Conservation (phyloP, 1,284 basidiomycete genomes). For the Cryptococcus wingfieldii region DNA sequence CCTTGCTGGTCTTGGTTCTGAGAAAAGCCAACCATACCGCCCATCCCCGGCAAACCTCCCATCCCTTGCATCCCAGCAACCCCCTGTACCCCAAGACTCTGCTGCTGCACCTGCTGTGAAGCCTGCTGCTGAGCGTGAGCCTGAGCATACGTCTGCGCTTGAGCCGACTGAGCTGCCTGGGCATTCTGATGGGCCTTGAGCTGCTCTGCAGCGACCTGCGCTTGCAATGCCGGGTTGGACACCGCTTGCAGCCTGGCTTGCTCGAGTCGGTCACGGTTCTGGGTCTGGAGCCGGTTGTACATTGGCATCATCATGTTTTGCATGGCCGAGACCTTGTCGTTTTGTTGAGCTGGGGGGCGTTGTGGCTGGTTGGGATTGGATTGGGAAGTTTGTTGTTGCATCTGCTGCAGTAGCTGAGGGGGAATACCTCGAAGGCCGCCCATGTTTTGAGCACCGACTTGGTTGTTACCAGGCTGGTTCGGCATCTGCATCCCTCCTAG, state of each 20-base stretch:
- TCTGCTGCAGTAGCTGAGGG: neutral
- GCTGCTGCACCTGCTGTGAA: slow-evolving; percentile 3
- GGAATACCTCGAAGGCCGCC: neutral
- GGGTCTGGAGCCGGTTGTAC: slow-evolving; percentile 15
- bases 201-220: neutral
- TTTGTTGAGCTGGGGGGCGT: neutral
- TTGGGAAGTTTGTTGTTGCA: neutral
- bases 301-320: slow-evolving; percentile 18
- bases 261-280: slow-evolving; percentile 12
- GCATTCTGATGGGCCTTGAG: neutral
- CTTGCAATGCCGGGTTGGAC: neutral
- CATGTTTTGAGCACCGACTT: neutral
- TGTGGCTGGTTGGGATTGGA: neutral
- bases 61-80: slow-evolving; percentile 7
- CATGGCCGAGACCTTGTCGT: slow-evolving; percentile 4
- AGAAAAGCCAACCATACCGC: slow-evolving; percentile 1
- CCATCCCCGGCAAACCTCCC: slow-evolving; percentile 9
- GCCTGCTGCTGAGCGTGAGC: slow-evolving; percentile 3
- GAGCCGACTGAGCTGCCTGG: neutral
- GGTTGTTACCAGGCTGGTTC: no score
- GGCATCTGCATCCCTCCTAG: neutral
- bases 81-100: slow-evolving; percentile 3
- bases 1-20: slow-evolving; percentile 1
- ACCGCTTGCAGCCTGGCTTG: slow-evolving; percentile 4
- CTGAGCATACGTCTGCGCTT: neutral